These are phyloP conservation scores for Trametes cingulata DNA, from an alignment of 768 basidiomycete species.

Conservation along the genomic window DNA sequence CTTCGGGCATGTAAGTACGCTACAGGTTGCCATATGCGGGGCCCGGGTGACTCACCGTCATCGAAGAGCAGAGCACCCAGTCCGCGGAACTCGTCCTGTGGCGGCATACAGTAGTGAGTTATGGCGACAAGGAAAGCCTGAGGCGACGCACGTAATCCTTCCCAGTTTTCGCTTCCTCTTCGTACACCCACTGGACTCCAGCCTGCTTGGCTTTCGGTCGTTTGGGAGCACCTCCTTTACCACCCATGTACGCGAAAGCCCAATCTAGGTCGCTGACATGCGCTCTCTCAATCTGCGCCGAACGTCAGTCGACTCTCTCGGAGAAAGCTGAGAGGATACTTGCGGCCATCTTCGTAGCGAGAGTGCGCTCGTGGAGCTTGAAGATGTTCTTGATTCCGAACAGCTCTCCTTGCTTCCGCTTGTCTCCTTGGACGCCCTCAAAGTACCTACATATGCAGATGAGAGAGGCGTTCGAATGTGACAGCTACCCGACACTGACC, in stretches of 20 bases:
- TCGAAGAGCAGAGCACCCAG: conserved; percentile 70
- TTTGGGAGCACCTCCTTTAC: conserved; percentile 29
- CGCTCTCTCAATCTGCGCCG: conserved; percentile 71
- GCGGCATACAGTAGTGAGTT: too few relatives aligned
- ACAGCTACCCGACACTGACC: conserved; percentile 42
- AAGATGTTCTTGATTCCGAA: conserved; percentile 89
- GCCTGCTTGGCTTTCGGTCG: conserved; percentile 9
- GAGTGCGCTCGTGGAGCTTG: conserved; percentile 65
- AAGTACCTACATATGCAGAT: conserved; percentile 61
- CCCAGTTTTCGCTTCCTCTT: conserved; percentile 37
- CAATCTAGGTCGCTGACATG: conserved; percentile 75
- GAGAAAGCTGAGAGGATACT: conserved; percentile 21
- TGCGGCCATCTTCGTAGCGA: conserved; percentile 76
- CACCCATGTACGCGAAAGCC: conserved; percentile 71
- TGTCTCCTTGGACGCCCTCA: conserved; percentile 80
- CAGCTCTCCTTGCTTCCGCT: conserved; percentile 71
- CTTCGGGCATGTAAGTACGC: conserved; percentile 4
- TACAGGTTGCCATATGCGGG: not conserved
- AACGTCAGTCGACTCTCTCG: not conserved
- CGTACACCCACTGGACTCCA: conserved; percentile 46
- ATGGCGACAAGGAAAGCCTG: not conserved
- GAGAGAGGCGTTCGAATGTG: not conserved
- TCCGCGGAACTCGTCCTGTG: conserved; percentile 56
- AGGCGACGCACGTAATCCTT: conserved; percentile 23
- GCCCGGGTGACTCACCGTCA: conserved; percentile 47